Base-by-base conservation (phyloP, 805 yeast species). In the Candida easanensis region DNA sequence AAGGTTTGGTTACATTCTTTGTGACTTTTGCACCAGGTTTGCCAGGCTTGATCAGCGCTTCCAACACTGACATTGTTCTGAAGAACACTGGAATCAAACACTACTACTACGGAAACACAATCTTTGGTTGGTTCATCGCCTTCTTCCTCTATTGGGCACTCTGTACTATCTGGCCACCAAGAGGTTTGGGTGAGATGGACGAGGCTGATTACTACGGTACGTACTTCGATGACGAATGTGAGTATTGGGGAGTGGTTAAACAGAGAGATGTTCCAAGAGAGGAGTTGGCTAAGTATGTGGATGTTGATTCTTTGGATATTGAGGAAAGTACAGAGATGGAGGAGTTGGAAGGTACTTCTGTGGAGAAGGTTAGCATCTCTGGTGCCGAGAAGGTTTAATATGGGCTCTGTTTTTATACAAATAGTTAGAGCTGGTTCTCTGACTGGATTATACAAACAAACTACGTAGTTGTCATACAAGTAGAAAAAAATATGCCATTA, bases 1-100 rank as follows among this genome's bases (percentile, higher is more conserved):
- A 73, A 45, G 68, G 74, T 5, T 44, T 66, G 18, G 36, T 62
- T 6, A 63, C 72, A 8, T 74, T 70, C 63, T 40, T 66, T 4
- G 48, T 59, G 4, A 71, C 73, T 25, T 62, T 68, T 55, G 66
- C 70, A 9, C 79, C 78, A 16, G 76, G 76, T 17, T 44, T 76
- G 20, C 81, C 81, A 4, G 81, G 81, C 26, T 64, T 57, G 50
- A 66, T 61, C 50, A 65, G 53, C 69, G 64, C 50, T 53, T 62
- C 60, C 34, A 66, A 57, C 39, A 30, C 48, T 8, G 25, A 30
- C 14, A 37, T 44, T 15, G 20, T 27, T 9, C 13, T 64, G 45
- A 50, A 58, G 22, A 45, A 53, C 37, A 16, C 3, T 8, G 79
- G 79, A n/a, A 62, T 68, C 14, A 57, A 60, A 7, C 66, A 70